Conservation (phyloP, 208 protist genomes). For the Leishmania arabica region DNA sequence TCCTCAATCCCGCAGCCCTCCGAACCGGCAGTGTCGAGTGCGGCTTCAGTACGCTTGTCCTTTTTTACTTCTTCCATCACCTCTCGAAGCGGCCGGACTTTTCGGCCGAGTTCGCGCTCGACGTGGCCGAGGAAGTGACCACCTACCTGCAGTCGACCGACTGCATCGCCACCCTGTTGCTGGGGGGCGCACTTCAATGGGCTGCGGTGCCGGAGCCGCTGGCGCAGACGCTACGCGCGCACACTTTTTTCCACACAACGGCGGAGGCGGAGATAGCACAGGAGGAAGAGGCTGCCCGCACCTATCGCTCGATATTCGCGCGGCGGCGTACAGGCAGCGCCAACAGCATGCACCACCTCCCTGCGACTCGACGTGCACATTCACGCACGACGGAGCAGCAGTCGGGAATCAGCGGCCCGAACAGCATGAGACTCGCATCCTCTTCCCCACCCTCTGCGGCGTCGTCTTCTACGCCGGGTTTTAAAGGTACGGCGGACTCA, state of each 20-base stretch:
- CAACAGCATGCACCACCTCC: neutral
- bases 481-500: neutral
- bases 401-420: neutral
- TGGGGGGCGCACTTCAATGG: slow-evolving; percentile 60
- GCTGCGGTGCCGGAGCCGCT: slow-evolving; percentile 44
- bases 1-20: slow-evolving; percentile 54
- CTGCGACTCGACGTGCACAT: neutral
- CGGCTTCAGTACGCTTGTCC: slow-evolving; percentile 71
- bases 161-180: slow-evolving; percentile 66
- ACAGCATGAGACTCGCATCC: neutral
- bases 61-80: slow-evolving; percentile 84
- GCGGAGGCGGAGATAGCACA: slow-evolving; percentile 13
- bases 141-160: slow-evolving; percentile 76
- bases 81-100: slow-evolving; percentile 77
- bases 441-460: neutral
- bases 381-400: neutral
- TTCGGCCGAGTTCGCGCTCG: slow-evolving; percentile 73
- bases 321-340: slow-evolving; percentile 1
- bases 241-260: slow-evolving; percentile 29
- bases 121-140: slow-evolving; percentile 62
- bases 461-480: neutral
- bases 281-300: slow-evolving; percentile 32
- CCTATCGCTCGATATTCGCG: slow-evolving; percentile 22
- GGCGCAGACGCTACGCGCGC: slow-evolving; percentile 37
- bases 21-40: slow-evolving; percentile 35